Evolutionary conservation across 345 rosid genomes (phyloP).

Genomic region (Brassica nigra): DNA sequence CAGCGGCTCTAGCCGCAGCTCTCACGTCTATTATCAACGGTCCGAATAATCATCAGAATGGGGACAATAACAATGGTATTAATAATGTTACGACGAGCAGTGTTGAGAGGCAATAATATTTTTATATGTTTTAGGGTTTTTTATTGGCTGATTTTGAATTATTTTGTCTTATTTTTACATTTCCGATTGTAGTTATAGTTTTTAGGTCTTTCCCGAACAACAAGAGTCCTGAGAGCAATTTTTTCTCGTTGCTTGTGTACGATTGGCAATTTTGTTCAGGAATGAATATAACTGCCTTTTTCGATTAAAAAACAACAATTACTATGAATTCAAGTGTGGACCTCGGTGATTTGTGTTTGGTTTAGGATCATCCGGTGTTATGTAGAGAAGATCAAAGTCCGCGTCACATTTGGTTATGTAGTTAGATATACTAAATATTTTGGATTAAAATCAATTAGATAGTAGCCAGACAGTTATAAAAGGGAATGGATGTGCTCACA

Average conservation of each 20-base stretch:
- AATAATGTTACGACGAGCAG: constrained; percentile 29
- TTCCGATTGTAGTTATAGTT: constrained; percentile 15
- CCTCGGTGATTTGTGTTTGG: neutral
- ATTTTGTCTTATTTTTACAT: neutral
- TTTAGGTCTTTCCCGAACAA: constrained; percentile 1
- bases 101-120: constrained; percentile 34
- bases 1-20: constrained; percentile 94
- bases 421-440: neutral
- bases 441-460: neutral
- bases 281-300: constrained; percentile 6
- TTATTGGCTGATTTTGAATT: neutral
- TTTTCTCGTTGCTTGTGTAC: constrained; percentile 22
- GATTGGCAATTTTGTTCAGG: constrained; percentile 19
- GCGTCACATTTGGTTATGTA: neutral
- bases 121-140: constrained; percentile 14
- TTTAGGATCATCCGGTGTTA: neutral
- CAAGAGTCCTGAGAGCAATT: constrained; percentile 4
- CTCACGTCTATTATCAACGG: constrained; percentile 81
- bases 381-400: neutral
- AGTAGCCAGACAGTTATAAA: neutral
- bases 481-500: neutral
- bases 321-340: neutral
- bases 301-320: neutral
- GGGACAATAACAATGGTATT: constrained; percentile 23
- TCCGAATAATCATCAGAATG: constrained; percentile 24